Conservation (phyloP, 495 filamentous ascomycete genomes). For the Penicillium dipodomyicola region DNA sequence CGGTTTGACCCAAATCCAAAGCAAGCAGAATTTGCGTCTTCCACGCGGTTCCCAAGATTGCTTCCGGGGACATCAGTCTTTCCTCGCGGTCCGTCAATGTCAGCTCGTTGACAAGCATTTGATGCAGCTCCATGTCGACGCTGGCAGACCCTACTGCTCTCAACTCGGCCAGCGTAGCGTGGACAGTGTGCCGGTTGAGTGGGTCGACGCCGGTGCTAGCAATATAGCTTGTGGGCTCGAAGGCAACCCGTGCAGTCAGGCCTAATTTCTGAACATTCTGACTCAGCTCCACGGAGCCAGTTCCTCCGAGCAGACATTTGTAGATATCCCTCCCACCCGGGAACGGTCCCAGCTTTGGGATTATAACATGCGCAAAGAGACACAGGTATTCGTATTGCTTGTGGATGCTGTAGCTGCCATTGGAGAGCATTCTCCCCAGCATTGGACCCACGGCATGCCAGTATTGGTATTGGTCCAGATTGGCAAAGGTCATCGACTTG, state of each 20-base stretch:
- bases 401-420: constrained; percentile 14
- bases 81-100: background rate
- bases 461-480: constrained; percentile 13
- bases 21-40: constrained; percentile 3
- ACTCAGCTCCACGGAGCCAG: background rate
- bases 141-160: background rate
- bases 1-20: background rate
- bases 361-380: constrained; percentile 10
- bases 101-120: background rate
- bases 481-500: constrained; percentile 3
- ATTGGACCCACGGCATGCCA: constrained; percentile 15
- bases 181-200: background rate
- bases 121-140: background rate
- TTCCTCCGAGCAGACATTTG: background rate
- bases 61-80: background rate
- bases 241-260: background rate
- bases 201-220: background rate
- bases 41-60: background rate
- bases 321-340: background rate
- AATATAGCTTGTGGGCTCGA: constrained; percentile 2
- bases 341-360: constrained; percentile 1
- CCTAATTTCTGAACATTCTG: constrained; percentile 1
- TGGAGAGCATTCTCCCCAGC: constrained; percentile 3
- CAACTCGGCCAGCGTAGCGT: background rate
- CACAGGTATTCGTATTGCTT: constrained; percentile 18